These are phyloP conservation scores for Candida cerambycidarum DNA, from an alignment of 805 yeast species.

Conservation along the genomic window DNA sequence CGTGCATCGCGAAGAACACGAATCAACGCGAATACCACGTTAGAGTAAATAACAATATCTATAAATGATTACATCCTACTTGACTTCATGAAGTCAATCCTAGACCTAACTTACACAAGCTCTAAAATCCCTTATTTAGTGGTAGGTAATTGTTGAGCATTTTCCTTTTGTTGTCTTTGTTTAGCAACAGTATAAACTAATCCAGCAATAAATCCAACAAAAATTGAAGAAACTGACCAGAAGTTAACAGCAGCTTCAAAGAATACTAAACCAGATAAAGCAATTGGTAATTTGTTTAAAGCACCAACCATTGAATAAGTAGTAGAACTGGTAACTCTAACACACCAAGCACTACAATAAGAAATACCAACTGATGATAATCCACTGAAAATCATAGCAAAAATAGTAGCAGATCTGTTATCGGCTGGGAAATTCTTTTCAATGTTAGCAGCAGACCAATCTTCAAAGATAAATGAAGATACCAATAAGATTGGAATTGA, in stretches of 20 bases:
- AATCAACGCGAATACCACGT: too few species aligned
- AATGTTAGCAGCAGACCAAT: constrained; percentile 86
- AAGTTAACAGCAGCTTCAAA: constrained; percentile 95
- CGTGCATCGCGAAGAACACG: too few species aligned
- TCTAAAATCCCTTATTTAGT: constrained; percentile 14
- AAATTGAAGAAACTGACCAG: constrained; percentile 85
- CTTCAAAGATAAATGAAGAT: constrained; percentile 78
- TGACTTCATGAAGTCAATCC: too few species aligned
- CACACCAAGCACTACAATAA: constrained; percentile 99
- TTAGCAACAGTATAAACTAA: constrained; percentile 94
- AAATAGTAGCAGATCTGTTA: constrained; percentile 63
- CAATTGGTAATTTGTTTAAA: constrained; percentile 95
- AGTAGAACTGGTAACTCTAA: constrained; percentile 96
- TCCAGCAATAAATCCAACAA: constrained; percentile 94
- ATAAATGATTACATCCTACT: constrained; percentile 1
- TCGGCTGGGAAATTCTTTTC: constrained; percentile 75
- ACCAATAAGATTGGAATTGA: constrained; percentile 85
- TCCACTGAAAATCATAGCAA: constrained; percentile 90
- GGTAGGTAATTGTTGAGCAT: constrained; percentile 31
- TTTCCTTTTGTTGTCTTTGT: constrained; percentile 72
- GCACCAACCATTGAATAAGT: constrained; percentile 99
- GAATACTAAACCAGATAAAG: constrained; percentile 90
- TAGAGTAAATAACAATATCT: neutral
- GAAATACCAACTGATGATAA: constrained; percentile 95
- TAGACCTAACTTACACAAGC: too few species aligned